Percentiles rank a stretch among this genome's conserved stretches.
phyloP scores from a whole-genome alignment of 768 basidiomycete species.

The Mycena metata region DNA sequence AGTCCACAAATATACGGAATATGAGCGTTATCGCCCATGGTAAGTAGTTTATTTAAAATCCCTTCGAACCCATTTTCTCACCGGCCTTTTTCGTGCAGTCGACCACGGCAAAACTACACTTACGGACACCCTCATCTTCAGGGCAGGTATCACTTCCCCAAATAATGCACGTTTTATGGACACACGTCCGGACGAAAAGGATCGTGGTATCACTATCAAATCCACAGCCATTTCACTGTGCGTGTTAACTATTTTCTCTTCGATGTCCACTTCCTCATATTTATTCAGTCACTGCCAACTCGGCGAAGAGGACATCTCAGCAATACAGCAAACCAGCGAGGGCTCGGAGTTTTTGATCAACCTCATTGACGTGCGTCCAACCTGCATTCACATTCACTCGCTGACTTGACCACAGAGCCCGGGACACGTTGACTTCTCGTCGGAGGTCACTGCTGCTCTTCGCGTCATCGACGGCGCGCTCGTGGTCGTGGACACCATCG shows the following conservation, averaged over 20 bases:
- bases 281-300: slow-evolving; percentile 89
- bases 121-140: slow-evolving; percentile 97
- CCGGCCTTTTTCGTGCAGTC: slow-evolving; percentile 64
- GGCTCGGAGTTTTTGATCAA: slow-evolving; percentile 99
- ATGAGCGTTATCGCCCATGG: slow-evolving; percentile 72
- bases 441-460: slow-evolving; percentile 99
- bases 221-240: slow-evolving; percentile 91
- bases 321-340: slow-evolving; percentile 93
- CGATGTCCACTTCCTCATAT: not conserved
- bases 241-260: not conserved
- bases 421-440: slow-evolving; percentile 99
- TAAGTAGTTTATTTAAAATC: slow-evolving; percentile 42
- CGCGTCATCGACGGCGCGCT: slow-evolving; percentile 99
- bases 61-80: slow-evolving; percentile 28
- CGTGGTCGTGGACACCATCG: slow-evolving; percentile 99
- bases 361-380: slow-evolving; percentile 82
- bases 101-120: slow-evolving; percentile 99
- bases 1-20: slow-evolving; percentile 85
- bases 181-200: slow-evolving; percentile 97
- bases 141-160: slow-evolving; percentile 95
- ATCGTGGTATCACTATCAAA: slow-evolving; percentile 99
- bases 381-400: not conserved
- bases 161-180: slow-evolving; percentile 97
- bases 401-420: slow-evolving; percentile 61
- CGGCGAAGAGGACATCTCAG: slow-evolving; percentile 83